Evolutionary conservation across 2,329 filamentous ascomycete species (phyloP).

Genomic region (Stachybotrys chartarum): DNA sequence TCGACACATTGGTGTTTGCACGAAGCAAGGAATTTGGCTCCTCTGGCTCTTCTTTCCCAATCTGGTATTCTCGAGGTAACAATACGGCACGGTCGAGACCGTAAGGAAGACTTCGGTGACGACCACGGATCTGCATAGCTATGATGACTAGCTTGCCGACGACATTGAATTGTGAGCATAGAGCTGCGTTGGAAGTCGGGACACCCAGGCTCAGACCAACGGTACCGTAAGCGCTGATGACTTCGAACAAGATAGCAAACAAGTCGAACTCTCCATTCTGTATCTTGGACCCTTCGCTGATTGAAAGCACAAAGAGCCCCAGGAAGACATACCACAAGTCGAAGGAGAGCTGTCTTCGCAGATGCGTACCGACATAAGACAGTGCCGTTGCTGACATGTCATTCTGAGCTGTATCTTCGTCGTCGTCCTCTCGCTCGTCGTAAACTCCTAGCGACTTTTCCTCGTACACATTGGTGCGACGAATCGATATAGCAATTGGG

Average conservation of each 20-base stretch:
- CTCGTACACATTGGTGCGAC: constrained; percentile 93
- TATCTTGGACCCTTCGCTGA: constrained; percentile 72
- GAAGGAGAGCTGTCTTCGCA: constrained; percentile 89
- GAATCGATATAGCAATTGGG: constrained; percentile 91
- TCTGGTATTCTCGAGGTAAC: constrained; percentile 49
- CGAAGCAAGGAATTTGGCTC: constrained; percentile 31
- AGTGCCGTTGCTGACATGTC: constrained; percentile 49
- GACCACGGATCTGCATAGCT: constrained; percentile 62
- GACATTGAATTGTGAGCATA: constrained; percentile 73
- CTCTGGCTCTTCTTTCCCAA: constrained; percentile 44
- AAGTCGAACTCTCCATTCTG: constrained; percentile 56
- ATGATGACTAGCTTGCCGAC: constrained; percentile 65
- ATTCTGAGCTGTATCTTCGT: constrained; percentile 31
- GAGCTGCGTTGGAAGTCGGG: constrained; percentile 65
- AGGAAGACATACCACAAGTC: constrained; percentile 96
- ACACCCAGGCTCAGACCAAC: constrained; percentile 89
- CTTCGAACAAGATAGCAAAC: constrained; percentile 72
- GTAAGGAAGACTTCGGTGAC: constrained; percentile 62
- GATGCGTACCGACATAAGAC: constrained; percentile 84
- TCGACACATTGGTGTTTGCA: constrained; percentile 27
- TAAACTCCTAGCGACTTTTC: constrained; percentile 79
- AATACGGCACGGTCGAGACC: constrained; percentile 56
- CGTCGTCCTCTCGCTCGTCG: constrained; percentile 36
- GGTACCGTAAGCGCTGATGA: constrained; percentile 88
- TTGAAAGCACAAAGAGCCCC: constrained; percentile 86